Percentiles rank a stretch among this genome's conserved stretches.
Evolutionary conservation across 306 rosid species (phyloP).

Genomic region (Astragalus membranaceus): DNA sequence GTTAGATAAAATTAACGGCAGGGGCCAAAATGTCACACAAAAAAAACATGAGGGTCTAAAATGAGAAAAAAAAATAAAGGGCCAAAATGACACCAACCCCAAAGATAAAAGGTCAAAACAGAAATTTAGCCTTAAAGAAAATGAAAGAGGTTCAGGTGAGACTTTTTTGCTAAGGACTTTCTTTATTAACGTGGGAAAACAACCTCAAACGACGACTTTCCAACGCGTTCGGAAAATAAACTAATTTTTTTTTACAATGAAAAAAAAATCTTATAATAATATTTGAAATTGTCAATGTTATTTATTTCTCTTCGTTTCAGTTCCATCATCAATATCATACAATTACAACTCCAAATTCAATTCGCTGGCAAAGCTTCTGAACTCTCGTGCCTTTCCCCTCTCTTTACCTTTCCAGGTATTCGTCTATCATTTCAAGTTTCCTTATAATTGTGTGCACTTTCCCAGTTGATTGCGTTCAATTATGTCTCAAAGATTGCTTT

Average conservation of each 20-base stretch:
- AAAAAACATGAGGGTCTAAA: no score
- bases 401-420: conserved; percentile 18
- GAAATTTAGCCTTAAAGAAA: no score
- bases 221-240: neutral
- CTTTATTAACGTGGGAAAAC: neutral
- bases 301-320: neutral
- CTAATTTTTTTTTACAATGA: no score
- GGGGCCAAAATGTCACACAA: no score
- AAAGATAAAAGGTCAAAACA: no score
- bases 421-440: neutral
- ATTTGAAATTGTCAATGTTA: neutral
- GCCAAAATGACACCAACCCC: no score
- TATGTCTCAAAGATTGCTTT: neutral
- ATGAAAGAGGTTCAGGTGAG: no score
- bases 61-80: no score
- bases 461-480: neutral
- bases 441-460: neutral
- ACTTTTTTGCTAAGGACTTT: no score
- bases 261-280: neutral
- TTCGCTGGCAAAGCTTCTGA: conserved; percentile 22
- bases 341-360: conserved; percentile 2
- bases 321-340: neutral
- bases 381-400: neutral
- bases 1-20: no score
- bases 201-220: neutral